Conservation (phyloP, 495 filamentous ascomycete genomes). For the Penicillium samsonianum region DNA sequence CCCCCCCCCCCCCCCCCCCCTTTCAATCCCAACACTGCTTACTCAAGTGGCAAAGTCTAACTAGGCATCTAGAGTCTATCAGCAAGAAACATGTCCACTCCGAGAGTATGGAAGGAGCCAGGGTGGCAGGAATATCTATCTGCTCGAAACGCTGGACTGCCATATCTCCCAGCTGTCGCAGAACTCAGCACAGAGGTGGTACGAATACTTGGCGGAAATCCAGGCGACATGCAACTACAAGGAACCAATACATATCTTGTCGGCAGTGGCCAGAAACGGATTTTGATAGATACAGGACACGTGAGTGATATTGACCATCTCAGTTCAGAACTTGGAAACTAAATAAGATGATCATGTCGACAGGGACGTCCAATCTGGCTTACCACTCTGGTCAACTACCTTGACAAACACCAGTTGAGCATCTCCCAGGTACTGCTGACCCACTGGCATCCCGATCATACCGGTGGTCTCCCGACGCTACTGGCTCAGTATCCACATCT, state of each 20-base stretch:
- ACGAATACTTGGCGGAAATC: constrained; percentile 63
- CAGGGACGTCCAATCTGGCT: constrained; percentile 41
- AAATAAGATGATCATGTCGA: background rate
- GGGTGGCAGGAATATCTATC: constrained; percentile 40
- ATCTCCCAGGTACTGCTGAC: constrained; percentile 66
- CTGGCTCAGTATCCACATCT: constrained; percentile 52
- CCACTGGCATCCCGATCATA: constrained; percentile 84
- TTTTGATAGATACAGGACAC: constrained; percentile 72
- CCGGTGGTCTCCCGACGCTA: constrained; percentile 66
- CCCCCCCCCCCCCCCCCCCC: too few species aligned
- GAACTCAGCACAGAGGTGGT: constrained; percentile 45
- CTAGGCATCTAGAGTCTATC: background rate
- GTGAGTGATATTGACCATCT: constrained; percentile 1
- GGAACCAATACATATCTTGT: constrained; percentile 80
- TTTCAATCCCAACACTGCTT: background rate
- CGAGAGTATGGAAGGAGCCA: background rate
- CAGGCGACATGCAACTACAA: constrained; percentile 60
- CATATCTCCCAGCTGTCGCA: constrained; percentile 38
- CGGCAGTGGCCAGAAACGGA: constrained; percentile 60
- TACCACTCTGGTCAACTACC: constrained; percentile 24
- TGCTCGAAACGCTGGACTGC: constrained; percentile 33
- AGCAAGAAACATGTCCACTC: background rate
- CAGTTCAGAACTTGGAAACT: background rate
- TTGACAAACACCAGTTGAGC: constrained; percentile 37
- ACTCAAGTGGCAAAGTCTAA: background rate